These are phyloP conservation scores for Citrus australasica DNA, from an alignment of 345 rosid genomes.

Conservation along the genomic window DNA sequence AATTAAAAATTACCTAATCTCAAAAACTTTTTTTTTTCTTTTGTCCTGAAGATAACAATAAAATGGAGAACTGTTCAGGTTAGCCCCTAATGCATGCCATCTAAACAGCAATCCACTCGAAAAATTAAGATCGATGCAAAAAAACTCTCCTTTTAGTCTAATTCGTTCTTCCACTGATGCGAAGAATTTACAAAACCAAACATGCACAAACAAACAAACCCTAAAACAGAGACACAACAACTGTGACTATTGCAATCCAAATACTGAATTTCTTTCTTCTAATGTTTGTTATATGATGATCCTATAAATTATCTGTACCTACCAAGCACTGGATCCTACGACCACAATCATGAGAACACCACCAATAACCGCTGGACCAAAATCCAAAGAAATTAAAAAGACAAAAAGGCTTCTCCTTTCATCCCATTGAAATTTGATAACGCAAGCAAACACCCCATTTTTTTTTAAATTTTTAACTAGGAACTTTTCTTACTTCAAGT, in stretches of 20 bases:
- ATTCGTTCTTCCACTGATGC: constrained; percentile 9
- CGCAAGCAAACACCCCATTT: neutral
- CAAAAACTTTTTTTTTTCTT: no score
- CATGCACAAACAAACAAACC: constrained; percentile 2
- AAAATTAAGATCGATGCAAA: neutral
- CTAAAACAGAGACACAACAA: neutral
- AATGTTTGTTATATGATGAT: neutral
- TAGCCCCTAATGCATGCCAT: neutral
- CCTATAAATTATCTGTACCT: constrained; percentile 16
- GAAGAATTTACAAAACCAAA: constrained; percentile 23
- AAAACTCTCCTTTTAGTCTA: constrained; percentile 10
- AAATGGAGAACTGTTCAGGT: no score
- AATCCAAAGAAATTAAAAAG: neutral
- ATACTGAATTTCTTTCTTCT: neutral
- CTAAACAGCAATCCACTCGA: neutral
- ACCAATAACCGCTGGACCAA: neutral
- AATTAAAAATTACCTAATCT: no score
- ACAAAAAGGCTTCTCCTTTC: neutral
- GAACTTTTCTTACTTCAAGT: constrained; percentile 30
- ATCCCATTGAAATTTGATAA: neutral
- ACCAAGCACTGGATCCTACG: constrained; percentile 5
- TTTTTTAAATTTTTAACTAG: accelerated
- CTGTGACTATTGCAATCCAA: neutral
- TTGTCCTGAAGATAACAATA: no score
- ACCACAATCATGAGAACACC: neutral